Evolutionary conservation across 1,139 yeast genomes (phyloP).

Genomic region (Diutina ranongensis): DNA sequence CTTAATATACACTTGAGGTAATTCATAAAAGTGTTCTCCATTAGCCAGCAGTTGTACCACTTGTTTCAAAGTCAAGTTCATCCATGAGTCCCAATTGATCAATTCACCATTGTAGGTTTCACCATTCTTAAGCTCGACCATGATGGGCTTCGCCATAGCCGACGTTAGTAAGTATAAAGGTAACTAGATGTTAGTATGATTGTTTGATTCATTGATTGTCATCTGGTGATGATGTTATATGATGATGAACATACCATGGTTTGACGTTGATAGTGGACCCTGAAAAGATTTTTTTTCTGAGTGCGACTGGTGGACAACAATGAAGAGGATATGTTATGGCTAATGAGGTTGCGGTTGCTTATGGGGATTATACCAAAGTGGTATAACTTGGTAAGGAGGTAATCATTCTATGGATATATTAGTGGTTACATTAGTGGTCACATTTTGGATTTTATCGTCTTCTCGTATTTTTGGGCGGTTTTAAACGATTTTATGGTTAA

Average conservation of each 20-base stretch:
- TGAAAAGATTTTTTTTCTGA: neutral
- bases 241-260: neutral
- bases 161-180: conserved; percentile 5
- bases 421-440: too few relatives aligned
- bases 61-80: conserved; percentile 80
- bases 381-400: too few relatives aligned
- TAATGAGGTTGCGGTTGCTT: too few relatives aligned
- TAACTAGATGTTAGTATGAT: conserved; percentile 3
- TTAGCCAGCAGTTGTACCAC: conserved; percentile 65
- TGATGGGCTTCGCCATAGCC: conserved; percentile 43
- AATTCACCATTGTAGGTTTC: conserved; percentile 81
- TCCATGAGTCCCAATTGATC: conserved; percentile 77
- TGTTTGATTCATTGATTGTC: too few relatives aligned
- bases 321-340: too few relatives aligned
- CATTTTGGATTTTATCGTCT: too few relatives aligned
- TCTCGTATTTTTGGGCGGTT: too few relatives aligned
- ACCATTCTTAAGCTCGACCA: conserved; percentile 89
- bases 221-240: neutral
- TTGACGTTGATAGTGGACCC: neutral
- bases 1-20: conserved; percentile 72
- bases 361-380: too few relatives aligned
- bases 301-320: neutral
- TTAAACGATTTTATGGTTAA: too few relatives aligned
- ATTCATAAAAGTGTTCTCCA: conserved; percentile 55
- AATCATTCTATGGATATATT: too few relatives aligned